These are phyloP conservation scores for Linum tenue DNA, from an alignment of 345 rosid genomes.

Conservation along the genomic window DNA sequence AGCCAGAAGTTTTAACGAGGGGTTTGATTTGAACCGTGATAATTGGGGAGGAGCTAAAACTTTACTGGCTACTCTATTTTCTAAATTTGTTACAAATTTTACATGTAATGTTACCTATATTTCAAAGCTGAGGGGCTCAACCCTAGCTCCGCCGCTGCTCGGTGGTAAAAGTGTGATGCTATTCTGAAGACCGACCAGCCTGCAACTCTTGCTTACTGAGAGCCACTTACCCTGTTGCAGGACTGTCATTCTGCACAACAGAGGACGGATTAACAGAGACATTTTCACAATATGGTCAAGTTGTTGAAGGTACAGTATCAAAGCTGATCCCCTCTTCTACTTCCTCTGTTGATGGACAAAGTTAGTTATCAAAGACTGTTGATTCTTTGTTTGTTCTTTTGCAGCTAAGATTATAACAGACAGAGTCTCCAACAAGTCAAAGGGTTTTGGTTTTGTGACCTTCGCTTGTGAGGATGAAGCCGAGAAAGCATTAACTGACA, in stretches of 20 bases:
- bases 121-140: neutral
- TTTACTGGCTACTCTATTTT: no score
- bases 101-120: no score
- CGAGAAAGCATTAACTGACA: constrained; percentile 39
- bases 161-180: neutral
- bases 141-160: neutral
- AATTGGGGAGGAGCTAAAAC: no score
- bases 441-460: constrained; percentile 85
- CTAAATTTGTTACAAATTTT: no score
- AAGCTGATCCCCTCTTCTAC: neutral
- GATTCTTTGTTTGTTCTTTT: neutral
- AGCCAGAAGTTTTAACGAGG: no score
- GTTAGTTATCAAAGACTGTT: neutral
- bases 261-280: constrained; percentile 59
- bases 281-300: constrained; percentile 78
- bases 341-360: neutral
- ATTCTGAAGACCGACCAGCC: neutral
- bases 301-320: constrained; percentile 53
- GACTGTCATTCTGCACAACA: constrained; percentile 57
- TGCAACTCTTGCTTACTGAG: neutral
- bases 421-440: constrained; percentile 53
- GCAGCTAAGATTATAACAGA: constrained; percentile 61
- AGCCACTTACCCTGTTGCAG: constrained; percentile 25
- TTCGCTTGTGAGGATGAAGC: constrained; percentile 80
- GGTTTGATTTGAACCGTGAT: no score